phyloP scores from a whole-genome alignment of 2,329 filamentous ascomycete species.

The Aspergillus felis region DNA sequence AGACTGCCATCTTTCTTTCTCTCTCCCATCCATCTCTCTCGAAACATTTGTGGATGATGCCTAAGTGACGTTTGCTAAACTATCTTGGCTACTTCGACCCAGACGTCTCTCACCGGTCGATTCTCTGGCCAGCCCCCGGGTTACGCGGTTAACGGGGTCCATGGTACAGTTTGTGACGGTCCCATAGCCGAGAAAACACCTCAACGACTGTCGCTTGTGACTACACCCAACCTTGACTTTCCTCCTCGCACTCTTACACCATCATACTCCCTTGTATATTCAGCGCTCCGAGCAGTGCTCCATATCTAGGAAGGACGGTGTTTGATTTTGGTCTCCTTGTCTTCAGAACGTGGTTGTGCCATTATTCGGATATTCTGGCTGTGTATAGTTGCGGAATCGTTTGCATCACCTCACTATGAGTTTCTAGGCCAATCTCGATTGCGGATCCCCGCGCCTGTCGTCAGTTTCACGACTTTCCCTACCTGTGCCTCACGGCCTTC shows the following conservation, averaged over 20 bases:
- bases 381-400: slow-evolving; percentile 5
- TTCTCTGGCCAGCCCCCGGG: slow-evolving; percentile 1
- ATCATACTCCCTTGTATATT: neutral
- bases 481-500: neutral
- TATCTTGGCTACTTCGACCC: neutral
- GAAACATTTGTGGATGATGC: slow-evolving; percentile 9
- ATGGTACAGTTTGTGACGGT: slow-evolving; percentile 19
- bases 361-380: neutral
- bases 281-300: neutral
- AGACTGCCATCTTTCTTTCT: neutral
- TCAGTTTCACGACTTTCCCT: slow-evolving; percentile 1
- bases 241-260: slow-evolving; percentile 3
- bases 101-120: neutral
- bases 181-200: slow-evolving; percentile 13
- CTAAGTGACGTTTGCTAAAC: slow-evolving; percentile 10
- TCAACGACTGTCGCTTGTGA: neutral
- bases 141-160: slow-evolving; percentile 18
- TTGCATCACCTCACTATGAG: slow-evolving; percentile 12
- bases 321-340: slow-evolving; percentile 5
- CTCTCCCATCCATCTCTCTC: neutral
- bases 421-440: slow-evolving; percentile 8
- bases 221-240: slow-evolving; percentile 6
- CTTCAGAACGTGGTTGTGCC: neutral
- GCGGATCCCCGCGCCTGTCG: slow-evolving; percentile 12
- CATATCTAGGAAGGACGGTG: neutral